Base-by-base conservation (phyloP, 164 flowering plant genomes). In the Vitis amurensis region DNA sequence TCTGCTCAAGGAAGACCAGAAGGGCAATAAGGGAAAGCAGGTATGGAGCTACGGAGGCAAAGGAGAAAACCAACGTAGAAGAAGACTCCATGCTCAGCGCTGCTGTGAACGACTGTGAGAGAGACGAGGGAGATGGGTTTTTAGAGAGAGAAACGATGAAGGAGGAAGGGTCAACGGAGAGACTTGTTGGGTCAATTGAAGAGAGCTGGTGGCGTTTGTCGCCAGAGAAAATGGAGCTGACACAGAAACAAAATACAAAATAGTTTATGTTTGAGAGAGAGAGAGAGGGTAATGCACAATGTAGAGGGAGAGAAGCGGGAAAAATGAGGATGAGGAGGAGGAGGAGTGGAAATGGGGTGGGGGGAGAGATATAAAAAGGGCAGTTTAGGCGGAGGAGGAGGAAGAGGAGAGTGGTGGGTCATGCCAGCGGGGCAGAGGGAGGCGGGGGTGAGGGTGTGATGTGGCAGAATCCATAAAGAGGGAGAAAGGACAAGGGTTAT, bases 1-100 rank as follows among this genome's bases (percentile, higher is more conserved):
- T 72, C 71, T 95, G 99, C 55, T 92, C 89, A 0, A 85, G 23
- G 8, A 87, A 11, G 4, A 84, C 8, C 4, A 90, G 65, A 27
- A 88, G 50, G 8, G 80, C 73, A 0, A 86, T 1, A 8, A 84
- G 55, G n/a, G 85, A 62, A 44, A 79, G 0, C 3, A 81, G 23
- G 69, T 73, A 81, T 0, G 81, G 78, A 1, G 76, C 19, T 11
- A 72, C 15, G 30, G 16, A 8, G 30, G 11, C 50, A 15, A 44
- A 58, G 37, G 31, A 31, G 63, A 31, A 31, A 4, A 58, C 23
- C 55, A 29, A 53, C n/a, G 13, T 53, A 13, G 56, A 13, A 53
- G 56, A 13, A 9, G 62, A 23, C 19, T 56, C 59, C 16, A 56
- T 23, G 27, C 27, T n/a, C 10, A 16, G 29, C 27, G 27, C 27